A percentile compares a stretch with the other conserved stretches of the same genome.
Conservation (phyloP, 345 rosid genomes). For the Pugionium cornutum region DNA sequence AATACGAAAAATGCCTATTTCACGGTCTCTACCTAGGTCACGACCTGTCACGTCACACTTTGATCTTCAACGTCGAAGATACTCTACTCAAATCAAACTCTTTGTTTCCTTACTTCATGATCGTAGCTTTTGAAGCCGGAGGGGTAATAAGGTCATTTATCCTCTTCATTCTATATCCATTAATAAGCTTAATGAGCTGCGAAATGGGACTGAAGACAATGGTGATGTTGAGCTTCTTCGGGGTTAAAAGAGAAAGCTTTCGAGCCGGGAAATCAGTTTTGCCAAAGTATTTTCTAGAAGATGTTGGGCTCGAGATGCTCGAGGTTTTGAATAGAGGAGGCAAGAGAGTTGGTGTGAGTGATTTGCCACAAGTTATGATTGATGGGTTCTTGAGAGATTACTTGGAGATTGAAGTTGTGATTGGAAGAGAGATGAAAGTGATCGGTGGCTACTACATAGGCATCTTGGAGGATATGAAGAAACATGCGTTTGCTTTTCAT, state of each 20-base stretch:
- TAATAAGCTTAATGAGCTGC: constrained; percentile 42
- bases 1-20: constrained; percentile 37
- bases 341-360: constrained; percentile 50
- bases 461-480: constrained; percentile 44
- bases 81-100: constrained; percentile 51
- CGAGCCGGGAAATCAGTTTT: constrained; percentile 49
- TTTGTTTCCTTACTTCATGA: constrained; percentile 65
- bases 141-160: constrained; percentile 52
- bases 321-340: constrained; percentile 48
- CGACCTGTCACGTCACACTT: constrained; percentile 47
- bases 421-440: constrained; percentile 53
- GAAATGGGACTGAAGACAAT: constrained; percentile 47
- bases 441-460: constrained; percentile 54
- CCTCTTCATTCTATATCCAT: constrained; percentile 55
- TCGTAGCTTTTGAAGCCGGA: constrained; percentile 69
- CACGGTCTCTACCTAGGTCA: constrained; percentile 39
- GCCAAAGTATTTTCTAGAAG: constrained; percentile 65
- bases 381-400: constrained; percentile 55
- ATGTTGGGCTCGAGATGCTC: constrained; percentile 55
- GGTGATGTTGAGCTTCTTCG: constrained; percentile 56
- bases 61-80: constrained; percentile 57
- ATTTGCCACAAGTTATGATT: constrained; percentile 59
- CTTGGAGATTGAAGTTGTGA: constrained; percentile 48
- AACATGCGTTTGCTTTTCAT: constrained; percentile 16
- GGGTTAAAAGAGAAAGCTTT: constrained; percentile 46